Evolutionary conservation across 139 green algal genomes (phyloP), one percentile per base, ranked within the genome.

Genomic region (Helicosporidium sp.): DNA sequence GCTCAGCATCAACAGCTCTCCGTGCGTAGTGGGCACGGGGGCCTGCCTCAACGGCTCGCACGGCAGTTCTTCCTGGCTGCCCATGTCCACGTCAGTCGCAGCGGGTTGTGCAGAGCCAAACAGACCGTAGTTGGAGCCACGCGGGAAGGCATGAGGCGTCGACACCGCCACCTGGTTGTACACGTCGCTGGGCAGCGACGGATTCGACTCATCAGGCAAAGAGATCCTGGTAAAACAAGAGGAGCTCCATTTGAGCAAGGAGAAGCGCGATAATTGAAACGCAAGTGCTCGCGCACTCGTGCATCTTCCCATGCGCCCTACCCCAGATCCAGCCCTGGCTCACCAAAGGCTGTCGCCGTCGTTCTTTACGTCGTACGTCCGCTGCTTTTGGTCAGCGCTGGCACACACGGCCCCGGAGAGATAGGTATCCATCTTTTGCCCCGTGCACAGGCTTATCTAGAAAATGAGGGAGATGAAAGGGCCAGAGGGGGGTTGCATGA

Each of bases 291-390:
- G 31, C 13, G 13, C 31, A 37, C 31, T 18, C 31, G 13, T 13
- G 13, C 31, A 37, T n/a, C 31, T 13, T 37, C 31, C 10, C 31
- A 37, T 10, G 31, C 31, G 13, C 31, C 10, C 31, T 13, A 37
- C 10, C 31, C 13, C 31, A 37, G 31, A 10, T 10, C 10, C 13
- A 37, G 10, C 10, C 31, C 31, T 13, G 13, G 1, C 51, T 25
- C 36, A 53, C 53, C 48, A 53, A 17, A 68, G 51, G 52, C 49
- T 54, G 22, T 58, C 65, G 40, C 42, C 45, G 49, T 76, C 65
- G n/a, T 26, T 35, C 29, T 72, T 58, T 6, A 75, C 57, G 16
- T 51, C 41, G 42, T 76, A 76, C 5, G 69, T 48, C 35, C 68
- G 47, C 52, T 68, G 60, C 47, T 68, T 55, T 35, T 68, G 60